Base-by-base conservation (phyloP, 116 monocot genomes). In the Papilionanthe hybrid region DNA sequence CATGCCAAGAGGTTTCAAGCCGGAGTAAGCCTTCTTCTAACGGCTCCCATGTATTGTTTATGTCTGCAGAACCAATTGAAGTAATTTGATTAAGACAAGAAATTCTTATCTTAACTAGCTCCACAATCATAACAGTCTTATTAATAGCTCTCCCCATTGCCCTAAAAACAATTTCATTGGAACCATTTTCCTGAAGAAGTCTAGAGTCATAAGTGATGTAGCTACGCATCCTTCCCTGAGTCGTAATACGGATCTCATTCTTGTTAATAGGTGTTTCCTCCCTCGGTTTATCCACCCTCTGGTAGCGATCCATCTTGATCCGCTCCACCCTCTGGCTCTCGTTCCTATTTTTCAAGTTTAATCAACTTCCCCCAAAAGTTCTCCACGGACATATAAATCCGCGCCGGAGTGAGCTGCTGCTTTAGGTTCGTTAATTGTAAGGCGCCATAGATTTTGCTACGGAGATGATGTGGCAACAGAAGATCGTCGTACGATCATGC, bases 91-190 rank as follows among this genome's bases (percentile, higher is more conserved):
- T 91, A 73, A 95, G 93, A 60, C 88, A 91, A 65, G 74, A 81
- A 49, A 95, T 88, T 67, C 93, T 89, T 86, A 90, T 93, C 93
- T 96, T 96, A 29, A 96, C 91, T 47, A 93, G 58, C 73, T 96
- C 96, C 32, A 90, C 93, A 75, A 93, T 93, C 92, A 92, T 90
- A 13, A 96, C 88, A 41, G 96, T 89, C 68, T 96, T 96, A 86
- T 90, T 96, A 76, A 96, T 96, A 30, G 96, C 96, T 86, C 96
- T 90, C 75, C 96, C 96, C 96, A 96, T 96, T 78, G 96, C 96
- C 87, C 91, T 96, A 15, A 96, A 87, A 29, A 96, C 84, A 77
- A 96, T 93, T 58, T 96, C 96, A 81, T 96, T 76, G 43, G 90
- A 90, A 27, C 90, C 89, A 81, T 91, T 92, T 73, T 93, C 93